Percentiles rank a stretch among this genome's conserved stretches.
phyloP scores from a whole-genome alignment of 2,329 filamentous ascomycete species.

The Diaporthe aspalathi region DNA sequence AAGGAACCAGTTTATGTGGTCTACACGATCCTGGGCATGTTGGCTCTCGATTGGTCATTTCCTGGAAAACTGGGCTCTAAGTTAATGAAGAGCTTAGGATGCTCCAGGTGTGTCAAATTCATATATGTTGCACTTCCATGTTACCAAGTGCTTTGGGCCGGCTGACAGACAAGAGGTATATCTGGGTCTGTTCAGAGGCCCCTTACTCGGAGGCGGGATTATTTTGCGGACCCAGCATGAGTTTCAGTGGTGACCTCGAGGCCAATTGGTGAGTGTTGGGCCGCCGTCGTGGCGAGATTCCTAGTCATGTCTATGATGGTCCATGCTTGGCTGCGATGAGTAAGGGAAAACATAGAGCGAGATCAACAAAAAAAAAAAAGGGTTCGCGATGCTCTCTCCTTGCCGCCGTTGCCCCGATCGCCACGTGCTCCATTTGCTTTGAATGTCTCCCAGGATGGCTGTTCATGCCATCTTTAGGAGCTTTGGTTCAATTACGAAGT shows the following conservation, averaged over 20 bases:
- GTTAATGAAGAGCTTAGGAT: not conserved
- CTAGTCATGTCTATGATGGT: not conserved
- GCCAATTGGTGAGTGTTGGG: not conserved
- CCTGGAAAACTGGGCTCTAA: not conserved
- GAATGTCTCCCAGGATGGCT: not conserved
- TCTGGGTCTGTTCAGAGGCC: too few species aligned
- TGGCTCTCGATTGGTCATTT: not conserved
- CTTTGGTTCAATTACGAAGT: too few species aligned
- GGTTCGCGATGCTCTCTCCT: not conserved
- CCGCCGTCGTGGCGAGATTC: not conserved
- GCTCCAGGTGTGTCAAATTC: not conserved
- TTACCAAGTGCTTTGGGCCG: not conserved
- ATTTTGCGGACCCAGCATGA: not conserved
- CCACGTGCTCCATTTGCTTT: not conserved
- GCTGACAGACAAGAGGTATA: too few species aligned
- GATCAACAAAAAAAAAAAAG: not conserved
- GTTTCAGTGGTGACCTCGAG: not conserved
- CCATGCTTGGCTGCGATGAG: not conserved
- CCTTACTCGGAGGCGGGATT: too few species aligned
- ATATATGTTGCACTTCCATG: not conserved
- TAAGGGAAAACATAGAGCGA: not conserved
- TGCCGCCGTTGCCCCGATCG: not conserved
- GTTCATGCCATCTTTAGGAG: too few species aligned
- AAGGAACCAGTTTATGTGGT: not conserved
- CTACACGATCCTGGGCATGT: not conserved